Evolutionary conservation across 2,329 filamentous ascomycete species (phyloP), one percentile per base, ranked within the genome.

Genomic region (Nemania bipapillata): DNA sequence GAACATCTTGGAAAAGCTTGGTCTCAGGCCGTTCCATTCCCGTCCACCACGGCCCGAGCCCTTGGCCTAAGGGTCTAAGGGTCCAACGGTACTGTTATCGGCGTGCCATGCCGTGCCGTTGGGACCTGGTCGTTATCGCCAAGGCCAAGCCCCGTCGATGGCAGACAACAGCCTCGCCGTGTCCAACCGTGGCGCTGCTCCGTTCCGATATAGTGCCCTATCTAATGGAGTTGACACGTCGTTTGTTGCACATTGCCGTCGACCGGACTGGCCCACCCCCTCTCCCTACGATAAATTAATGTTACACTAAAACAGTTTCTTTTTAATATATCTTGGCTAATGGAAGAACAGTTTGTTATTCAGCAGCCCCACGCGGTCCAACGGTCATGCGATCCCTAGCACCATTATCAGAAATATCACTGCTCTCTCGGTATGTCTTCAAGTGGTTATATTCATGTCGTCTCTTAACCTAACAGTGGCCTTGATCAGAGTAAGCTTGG

Each of bases 401-500:
- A 87, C 85, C 63, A 82, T 88, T 69, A 83, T 88, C 71, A 81
- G 82, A 70, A 89, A 89, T 74, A 83, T 89, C 69, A 88, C 86
- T 30, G 84, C 85, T 52, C 77, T 86, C 65, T 85, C 86, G 74
- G 86, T 88, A 79, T 73, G 86, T 83, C 11, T 22, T 57, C n/a
- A 52, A 30, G 28, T 37, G 6, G 28, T 59, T 45, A 53, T 64
- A 45, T 35, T 35, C 12, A 42, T 42, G 60, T 65, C 71, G 73
- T 76, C 74, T 61, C 54, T 65, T n/a, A 65, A 66, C 59, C 53
- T 70, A 49, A 66, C 35, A n/a, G 12, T 32, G 5, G 17, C 47
- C 53, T 53, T 42, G 12, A 59, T 42, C 68, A 83, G 82, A 76
- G 74, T 53, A 72, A 85, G 68, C 78, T 89, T 76, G 84, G 85